phyloP scores from a whole-genome alignment of 345 rosid genomes.

The Xanthoceras sorbifolium region DNA sequence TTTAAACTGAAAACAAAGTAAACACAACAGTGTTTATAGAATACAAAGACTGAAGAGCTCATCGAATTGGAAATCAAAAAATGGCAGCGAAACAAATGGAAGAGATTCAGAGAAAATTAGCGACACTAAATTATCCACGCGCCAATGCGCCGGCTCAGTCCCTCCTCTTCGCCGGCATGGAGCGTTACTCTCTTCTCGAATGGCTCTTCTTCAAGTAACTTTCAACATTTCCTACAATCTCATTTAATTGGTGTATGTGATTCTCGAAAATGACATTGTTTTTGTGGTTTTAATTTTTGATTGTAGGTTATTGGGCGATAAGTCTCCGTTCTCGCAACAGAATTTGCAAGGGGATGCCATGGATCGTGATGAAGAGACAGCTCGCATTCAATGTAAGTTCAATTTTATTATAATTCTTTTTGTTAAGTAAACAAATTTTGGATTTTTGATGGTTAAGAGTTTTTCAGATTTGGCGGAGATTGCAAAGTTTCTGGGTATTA shows the following conservation, averaged over 20 bases:
- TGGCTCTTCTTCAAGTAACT: slow-evolving; percentile 88
- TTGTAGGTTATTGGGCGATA: slow-evolving; percentile 82
- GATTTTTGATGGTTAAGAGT: not conserved
- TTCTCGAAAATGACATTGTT: not conserved
- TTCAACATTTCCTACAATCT: slow-evolving; percentile 19
- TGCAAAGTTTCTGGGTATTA: slow-evolving; percentile 91
- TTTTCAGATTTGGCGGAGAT: slow-evolving; percentile 85
- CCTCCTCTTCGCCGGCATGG: slow-evolving; percentile 98
- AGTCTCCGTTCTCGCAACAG: slow-evolving; percentile 93
- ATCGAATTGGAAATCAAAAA: slow-evolving; percentile 23
- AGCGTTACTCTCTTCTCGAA: slow-evolving; percentile 94
- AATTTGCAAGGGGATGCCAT: slow-evolving; percentile 79
- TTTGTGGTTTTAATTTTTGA: not conserved
- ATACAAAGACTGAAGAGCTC: not conserved
- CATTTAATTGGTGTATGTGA: not conserved
- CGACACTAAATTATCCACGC: slow-evolving; percentile 62
- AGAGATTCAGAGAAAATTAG: slow-evolving; percentile 80
- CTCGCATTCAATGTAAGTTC: slow-evolving; percentile 75
- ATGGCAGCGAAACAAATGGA: slow-evolving; percentile 98
- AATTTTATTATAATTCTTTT: not conserved
- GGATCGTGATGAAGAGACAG: slow-evolving; percentile 94
- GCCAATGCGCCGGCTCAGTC: slow-evolving; percentile 97
- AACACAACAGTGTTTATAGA: no score
- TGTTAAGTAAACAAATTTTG: not conserved
- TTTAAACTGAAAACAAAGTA: no score